Evolutionary conservation across 1,139 yeast genomes (phyloP).

Genomic region (Wickerhamomyces sp.): DNA sequence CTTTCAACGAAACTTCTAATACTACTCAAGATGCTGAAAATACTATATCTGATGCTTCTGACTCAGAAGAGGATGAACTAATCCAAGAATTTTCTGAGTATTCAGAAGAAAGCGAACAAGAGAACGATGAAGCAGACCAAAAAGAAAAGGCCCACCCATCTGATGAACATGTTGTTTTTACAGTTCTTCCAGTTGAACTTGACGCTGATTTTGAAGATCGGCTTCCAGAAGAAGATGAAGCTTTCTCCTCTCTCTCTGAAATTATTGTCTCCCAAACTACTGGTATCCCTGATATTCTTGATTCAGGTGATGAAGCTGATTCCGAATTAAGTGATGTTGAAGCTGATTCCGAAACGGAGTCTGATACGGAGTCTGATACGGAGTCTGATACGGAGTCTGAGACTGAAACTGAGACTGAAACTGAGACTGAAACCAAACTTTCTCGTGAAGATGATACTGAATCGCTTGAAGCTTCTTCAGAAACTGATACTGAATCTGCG

Average conservation of each 20-base stretch:
- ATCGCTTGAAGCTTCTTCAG: slow-evolving; percentile 2
- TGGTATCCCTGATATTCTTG: neutral
- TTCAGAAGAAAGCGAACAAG: neutral
- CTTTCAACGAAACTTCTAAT: neutral
- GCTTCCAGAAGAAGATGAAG: neutral
- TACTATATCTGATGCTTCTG: neutral
- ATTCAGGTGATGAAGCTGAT: neutral
- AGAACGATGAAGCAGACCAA: neutral
- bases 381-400: neutral
- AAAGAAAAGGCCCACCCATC: neutral
- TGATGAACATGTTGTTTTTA: neutral
- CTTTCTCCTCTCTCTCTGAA: too few species aligned
- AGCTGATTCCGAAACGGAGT: slow-evolving; percentile 5
- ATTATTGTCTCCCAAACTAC: neutral
- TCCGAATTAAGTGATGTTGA: slow-evolving; percentile 1
- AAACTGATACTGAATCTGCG: slow-evolving; percentile 1
- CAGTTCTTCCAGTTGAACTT: neutral
- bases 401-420: neutral
- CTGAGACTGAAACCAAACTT: neutral
- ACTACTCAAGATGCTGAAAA: neutral
- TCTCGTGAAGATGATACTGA: slow-evolving; percentile 1
- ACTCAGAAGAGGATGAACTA: neutral
- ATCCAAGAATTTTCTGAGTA: neutral
- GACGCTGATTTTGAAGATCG: neutral
- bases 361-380: slow-evolving; percentile 6